Evolutionary conservation across 1,284 basidiomycete species (phyloP).

Genomic region (Rhizopogon parksii): DNA sequence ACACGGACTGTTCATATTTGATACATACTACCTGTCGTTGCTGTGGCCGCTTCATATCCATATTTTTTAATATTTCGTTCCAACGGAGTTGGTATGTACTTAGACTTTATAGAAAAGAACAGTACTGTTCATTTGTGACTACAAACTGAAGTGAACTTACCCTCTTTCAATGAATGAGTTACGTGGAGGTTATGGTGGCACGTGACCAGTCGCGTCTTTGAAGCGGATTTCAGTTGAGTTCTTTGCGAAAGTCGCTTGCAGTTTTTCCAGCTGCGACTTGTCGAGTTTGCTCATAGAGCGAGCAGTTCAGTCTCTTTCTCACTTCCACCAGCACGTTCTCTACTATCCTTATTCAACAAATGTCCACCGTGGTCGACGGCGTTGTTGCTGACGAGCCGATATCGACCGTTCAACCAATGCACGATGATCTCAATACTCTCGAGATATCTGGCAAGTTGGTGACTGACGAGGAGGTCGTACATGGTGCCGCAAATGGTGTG

Average conservation of each 20-base stretch:
- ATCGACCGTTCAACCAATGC: background rate
- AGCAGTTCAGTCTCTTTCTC: constrained; percentile 1
- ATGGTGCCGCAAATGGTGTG: background rate
- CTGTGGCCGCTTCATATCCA: constrained; percentile 8
- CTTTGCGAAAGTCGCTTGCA: constrained; percentile 6
- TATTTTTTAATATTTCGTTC: constrained; percentile 5
- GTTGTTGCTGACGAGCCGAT: constrained; percentile 1
- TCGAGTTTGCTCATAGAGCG: background rate
- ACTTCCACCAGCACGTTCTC: constrained; percentile 5
- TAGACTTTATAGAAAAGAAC: background rate
- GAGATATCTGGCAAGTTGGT: background rate
- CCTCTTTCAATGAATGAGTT: no score
- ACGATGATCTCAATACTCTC: background rate
- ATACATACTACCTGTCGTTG: constrained; percentile 16
- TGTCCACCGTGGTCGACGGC: constrained; percentile 4
- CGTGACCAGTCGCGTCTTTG: constrained; percentile 7
- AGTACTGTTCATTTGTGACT: background rate
- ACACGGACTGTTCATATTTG: constrained; percentile 12
- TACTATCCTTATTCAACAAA: constrained; percentile 9
- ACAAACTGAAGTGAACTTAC: background rate
- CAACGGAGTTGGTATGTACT: constrained; percentile 4
- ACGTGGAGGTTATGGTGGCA: background rate
- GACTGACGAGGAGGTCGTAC: background rate
- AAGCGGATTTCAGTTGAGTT: background rate
- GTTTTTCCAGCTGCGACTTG: constrained; percentile 6